A percentile compares a stretch with the other conserved stretches of the same genome.
Conservation (phyloP, 2,329 filamentous ascomycete species). For the Rhexocercosporidium sp. region DNA sequence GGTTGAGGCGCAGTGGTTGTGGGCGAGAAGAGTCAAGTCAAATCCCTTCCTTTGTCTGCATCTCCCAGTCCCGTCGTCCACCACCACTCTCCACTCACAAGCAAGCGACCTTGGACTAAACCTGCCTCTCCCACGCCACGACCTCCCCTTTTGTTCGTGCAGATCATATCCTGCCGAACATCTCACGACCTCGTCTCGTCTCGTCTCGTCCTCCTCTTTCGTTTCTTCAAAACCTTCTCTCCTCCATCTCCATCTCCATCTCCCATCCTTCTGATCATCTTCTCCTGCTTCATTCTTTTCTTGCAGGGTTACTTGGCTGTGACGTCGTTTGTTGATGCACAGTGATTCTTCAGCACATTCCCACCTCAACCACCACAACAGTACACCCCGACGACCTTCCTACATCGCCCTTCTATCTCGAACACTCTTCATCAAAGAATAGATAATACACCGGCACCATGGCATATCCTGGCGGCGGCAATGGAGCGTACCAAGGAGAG, state of each 20-base stretch:
- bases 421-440: background rate
- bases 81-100: slow-evolving; percentile 3
- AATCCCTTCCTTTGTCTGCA: background rate
- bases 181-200: background rate
- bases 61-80: background rate
- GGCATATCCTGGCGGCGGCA: slow-evolving; percentile 67
- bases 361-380: background rate
- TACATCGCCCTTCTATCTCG: background rate
- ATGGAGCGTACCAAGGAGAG: slow-evolving; percentile 64
- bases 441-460: slow-evolving; percentile 46
- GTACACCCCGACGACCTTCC: background rate
- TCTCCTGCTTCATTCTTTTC: background rate
- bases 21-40: background rate
- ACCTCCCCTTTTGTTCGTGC: slow-evolving; percentile 1
- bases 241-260: slow-evolving; percentile 5
- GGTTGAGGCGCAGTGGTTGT: background rate
- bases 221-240: slow-evolving; percentile 4
- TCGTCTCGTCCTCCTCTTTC: background rate
- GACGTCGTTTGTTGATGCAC: slow-evolving; percentile 16
- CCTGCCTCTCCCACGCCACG: slow-evolving; percentile 8
- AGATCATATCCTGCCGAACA: background rate
- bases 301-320: slow-evolving; percentile 3
- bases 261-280: background rate
- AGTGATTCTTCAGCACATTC: background rate
- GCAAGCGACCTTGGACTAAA: background rate